Conservation (phyloP, 306 rosid species). For the Amphicarpaea edgeworthii region DNA sequence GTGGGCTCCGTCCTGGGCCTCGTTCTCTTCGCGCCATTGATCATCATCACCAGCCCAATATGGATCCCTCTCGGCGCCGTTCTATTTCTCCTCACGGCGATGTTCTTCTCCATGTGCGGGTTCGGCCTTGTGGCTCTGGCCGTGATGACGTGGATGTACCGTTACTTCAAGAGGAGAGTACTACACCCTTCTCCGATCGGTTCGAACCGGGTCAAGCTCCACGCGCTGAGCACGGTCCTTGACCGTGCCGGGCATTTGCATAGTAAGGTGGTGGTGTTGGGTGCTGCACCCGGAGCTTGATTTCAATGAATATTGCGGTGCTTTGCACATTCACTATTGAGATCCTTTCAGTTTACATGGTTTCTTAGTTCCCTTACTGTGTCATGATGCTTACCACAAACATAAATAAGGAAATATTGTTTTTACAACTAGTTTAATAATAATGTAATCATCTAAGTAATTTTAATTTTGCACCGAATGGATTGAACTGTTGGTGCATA, state of each 20-base stretch:
- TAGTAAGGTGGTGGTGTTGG: background rate
- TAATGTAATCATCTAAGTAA: no score
- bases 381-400: no score
- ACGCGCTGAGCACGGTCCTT: constrained; percentile 58
- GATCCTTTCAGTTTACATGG: background rate
- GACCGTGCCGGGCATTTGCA: constrained; percentile 64
- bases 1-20: constrained; percentile 46
- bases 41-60: constrained; percentile 64
- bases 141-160: constrained; percentile 61
- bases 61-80: constrained; percentile 62
- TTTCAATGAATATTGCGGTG: background rate
- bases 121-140: constrained; percentile 52
- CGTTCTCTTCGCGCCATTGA: constrained; percentile 60
- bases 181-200: constrained; percentile 62
- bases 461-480: no score
- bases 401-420: no score
- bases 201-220: constrained; percentile 55
- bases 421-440: no score
- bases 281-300: constrained; percentile 23
- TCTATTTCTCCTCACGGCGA: constrained; percentile 43
- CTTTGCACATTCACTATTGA: no score
- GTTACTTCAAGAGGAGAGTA: constrained; percentile 60
- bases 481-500: no score
- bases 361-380: background rate
- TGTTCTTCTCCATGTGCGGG: constrained; percentile 57